A percentile compares a stretch with the other conserved stretches of the same genome.
Conservation (phyloP, 805 yeast species). For the Tetrapisispora taiwanensis region DNA sequence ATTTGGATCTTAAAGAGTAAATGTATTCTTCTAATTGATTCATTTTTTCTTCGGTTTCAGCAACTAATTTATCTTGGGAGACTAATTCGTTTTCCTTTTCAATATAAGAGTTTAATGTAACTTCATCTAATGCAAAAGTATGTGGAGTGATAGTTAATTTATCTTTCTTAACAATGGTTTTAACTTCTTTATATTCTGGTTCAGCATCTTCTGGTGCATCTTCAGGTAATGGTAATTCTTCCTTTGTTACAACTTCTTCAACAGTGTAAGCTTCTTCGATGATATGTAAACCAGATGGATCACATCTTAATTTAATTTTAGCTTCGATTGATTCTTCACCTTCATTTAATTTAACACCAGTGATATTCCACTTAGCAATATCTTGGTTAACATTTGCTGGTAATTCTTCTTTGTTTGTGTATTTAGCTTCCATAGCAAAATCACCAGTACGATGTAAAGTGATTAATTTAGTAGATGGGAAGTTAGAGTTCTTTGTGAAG, state of each 20-base stretch:
- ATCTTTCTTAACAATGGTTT: conserved; percentile 87
- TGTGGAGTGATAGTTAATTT: conserved; percentile 53
- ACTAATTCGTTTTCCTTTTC: conserved; percentile 81
- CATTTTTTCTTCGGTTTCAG: conserved; percentile 98
- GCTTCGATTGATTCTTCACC: conserved; percentile 73
- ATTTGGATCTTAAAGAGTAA: conserved; percentile 92
- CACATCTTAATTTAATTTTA: conserved; percentile 91
- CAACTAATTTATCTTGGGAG: conserved; percentile 89
- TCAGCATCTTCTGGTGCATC: conserved; percentile 51
- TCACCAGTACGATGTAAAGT: conserved; percentile 88
- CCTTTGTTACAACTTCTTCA: conserved; percentile 83
- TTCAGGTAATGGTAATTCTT: conserved; percentile 54
- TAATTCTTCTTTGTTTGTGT: conserved; percentile 63
- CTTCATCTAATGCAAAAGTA: conserved; percentile 53
- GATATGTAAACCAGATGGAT: conserved; percentile 90
- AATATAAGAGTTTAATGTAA: conserved; percentile 46
- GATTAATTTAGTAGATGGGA: conserved; percentile 93
- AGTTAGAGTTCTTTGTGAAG: conserved; percentile 85
- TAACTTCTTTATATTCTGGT: conserved; percentile 82
- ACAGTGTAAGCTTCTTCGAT: conserved; percentile 92
- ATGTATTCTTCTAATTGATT: conserved; percentile 97
- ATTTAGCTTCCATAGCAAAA: conserved; percentile 76
- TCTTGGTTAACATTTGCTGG: conserved; percentile 56
- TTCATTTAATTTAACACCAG: conserved; percentile 72
- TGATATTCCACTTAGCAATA: conserved; percentile 76